Base-by-base conservation (phyloP, 441 rosid species). In the Croton setiger region DNA sequence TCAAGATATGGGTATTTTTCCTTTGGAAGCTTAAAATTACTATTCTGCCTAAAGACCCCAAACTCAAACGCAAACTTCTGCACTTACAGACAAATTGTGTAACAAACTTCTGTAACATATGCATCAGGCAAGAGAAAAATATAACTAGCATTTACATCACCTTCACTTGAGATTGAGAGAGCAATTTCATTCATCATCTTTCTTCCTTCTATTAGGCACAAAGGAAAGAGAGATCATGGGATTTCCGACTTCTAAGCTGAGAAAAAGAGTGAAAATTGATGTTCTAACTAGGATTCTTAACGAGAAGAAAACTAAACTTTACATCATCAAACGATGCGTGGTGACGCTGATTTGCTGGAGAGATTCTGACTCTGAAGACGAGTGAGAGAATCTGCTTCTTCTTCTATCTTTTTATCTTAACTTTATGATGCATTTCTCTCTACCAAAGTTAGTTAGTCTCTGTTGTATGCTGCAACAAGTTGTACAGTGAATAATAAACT, bases 281-380 rank as follows among this genome's bases (percentile, higher is more conserved):
- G 65, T 63, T 64, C 60, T 70, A 7, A 71, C 41, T 39, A 71
- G 56, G 66, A 69, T 63, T 67, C 49, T 77, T 15, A 74, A 76
- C 53, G 80, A 66, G 81, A 74, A 78, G 72, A 71, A 54, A 54
- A 71, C 75, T 21, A 83, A 78, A 73, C 67, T 83, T 54, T 80
- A 76, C 71, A 78, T 79, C 39, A 70, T 79, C 69, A 75, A 64
- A 67, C 80, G 72, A 4, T 79, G 83, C 51, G 80, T 79, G 66
- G 7, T 74, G 74, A 77, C 73, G 83, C 74, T 79, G 72, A 33
- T 78, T 70, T 79, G 79, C 76, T 72, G 89, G 87, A 69, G 70
- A 67, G 79, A 80, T 47, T 52, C 43, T 5, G 79, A 80, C 47
- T 52, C 43, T 5, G 20, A 72, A 71, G 84, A 75, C 31, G 17